Evolutionary conservation across 805 yeast species (phyloP).

Genomic region (Komagataella kurtzmanii): DNA sequence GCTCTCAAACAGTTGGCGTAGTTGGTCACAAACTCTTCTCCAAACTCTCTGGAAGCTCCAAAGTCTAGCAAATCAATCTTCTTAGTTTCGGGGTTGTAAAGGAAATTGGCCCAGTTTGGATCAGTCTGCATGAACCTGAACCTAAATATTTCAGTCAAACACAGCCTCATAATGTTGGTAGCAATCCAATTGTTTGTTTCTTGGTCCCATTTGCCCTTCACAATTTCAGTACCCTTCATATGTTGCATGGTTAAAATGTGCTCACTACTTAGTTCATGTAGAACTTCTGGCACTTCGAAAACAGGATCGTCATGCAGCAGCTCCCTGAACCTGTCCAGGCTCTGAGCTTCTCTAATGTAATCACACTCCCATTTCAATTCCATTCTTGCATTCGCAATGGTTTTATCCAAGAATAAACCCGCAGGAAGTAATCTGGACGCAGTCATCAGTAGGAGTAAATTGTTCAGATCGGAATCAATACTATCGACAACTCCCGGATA

Average conservation of each 20-base stretch:
- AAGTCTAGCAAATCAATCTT: conserved; percentile 84
- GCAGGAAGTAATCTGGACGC: conserved; percentile 83
- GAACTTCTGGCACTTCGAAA: conserved; percentile 73
- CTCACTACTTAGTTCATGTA: conserved; percentile 62
- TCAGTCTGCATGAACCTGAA: conserved; percentile 95
- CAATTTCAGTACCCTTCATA: conserved; percentile 74
- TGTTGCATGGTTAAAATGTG: conserved; percentile 83
- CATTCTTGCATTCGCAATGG: conserved; percentile 83
- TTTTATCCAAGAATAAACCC: conserved; percentile 82
- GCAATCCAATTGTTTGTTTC: conserved; percentile 72
- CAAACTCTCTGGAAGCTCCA: conserved; percentile 84
- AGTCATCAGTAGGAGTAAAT: conserved; percentile 64
- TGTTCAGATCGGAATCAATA: conserved; percentile 89
- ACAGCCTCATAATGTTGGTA: conserved; percentile 72
- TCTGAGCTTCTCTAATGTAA: conserved; percentile 77
- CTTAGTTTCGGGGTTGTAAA: conserved; percentile 58
- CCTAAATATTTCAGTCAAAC: conserved; percentile 71
- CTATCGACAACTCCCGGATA: conserved; percentile 94
- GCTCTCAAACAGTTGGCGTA: conserved; percentile 65
- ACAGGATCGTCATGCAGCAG: conserved; percentile 46
- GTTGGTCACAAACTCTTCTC: conserved; percentile 48
- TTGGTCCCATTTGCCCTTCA: conserved; percentile 64
- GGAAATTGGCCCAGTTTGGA: conserved; percentile 97
- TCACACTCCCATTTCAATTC: conserved; percentile 98
- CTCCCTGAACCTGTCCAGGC: conserved; percentile 53